Percentiles rank a stretch among this genome's conserved stretches.
Evolutionary conservation across 2,329 filamentous ascomycete species (phyloP).

Genomic region (Hymenoscyphus salicellus): DNA sequence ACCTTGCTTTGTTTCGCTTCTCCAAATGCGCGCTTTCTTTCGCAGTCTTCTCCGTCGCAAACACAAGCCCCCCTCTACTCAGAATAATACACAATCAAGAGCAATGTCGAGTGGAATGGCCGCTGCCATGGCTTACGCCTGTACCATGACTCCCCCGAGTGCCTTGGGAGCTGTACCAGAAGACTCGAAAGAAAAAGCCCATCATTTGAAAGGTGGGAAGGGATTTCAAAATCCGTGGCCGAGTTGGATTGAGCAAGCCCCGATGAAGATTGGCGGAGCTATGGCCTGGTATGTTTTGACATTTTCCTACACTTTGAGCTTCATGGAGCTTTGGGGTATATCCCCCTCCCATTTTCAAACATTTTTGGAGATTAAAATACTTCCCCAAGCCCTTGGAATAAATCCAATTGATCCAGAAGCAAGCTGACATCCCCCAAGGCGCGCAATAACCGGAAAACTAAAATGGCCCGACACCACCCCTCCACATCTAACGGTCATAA

Average conservation of each 20-base stretch:
- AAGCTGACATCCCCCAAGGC: slow-evolving; percentile 14
- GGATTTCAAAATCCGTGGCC: slow-evolving; percentile 58
- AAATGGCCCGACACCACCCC: slow-evolving; percentile 56
- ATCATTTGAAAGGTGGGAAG: slow-evolving; percentile 52
- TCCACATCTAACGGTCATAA: slow-evolving; percentile 58
- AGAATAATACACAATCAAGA: slow-evolving; percentile 9
- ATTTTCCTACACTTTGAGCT: neutral
- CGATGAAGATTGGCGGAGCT: slow-evolving; percentile 34
- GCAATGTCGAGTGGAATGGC: slow-evolving; percentile 26
- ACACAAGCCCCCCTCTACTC: neutral
- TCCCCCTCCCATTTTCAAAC: neutral
- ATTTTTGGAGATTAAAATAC: neutral
- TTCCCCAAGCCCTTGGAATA: neutral
- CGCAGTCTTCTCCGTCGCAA: slow-evolving; percentile 24
- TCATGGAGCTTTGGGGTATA: neutral
- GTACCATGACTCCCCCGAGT: slow-evolving; percentile 26
- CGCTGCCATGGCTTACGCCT: slow-evolving; percentile 27
- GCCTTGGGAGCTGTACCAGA: slow-evolving; percentile 32
- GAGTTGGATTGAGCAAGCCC: slow-evolving; percentile 44
- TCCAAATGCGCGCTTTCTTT: slow-evolving; percentile 46
- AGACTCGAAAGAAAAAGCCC: slow-evolving; percentile 41
- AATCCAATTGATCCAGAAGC: neutral
- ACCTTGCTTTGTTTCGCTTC: slow-evolving; percentile 41
- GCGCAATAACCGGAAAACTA: slow-evolving; percentile 24
- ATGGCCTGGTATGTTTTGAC: slow-evolving; percentile 39